Evolutionary conservation across 202 grass and related monocot genomes (phyloP), one percentile per base, ranked within the genome.

Genomic region (Sporobolus alterniflorus): DNA sequence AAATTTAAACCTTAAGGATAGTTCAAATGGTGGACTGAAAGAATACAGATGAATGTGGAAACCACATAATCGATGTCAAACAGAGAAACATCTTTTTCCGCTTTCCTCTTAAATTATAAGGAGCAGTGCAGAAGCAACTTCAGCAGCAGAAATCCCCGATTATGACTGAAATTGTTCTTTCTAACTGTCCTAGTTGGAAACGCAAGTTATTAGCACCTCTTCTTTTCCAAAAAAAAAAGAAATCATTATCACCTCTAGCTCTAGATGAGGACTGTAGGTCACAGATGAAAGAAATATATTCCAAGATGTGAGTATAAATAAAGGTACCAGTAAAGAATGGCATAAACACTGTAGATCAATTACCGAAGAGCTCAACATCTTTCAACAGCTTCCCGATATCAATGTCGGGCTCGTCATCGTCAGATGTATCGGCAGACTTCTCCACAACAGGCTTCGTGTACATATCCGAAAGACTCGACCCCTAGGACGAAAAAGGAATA

Each of bases 331-430:
- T 34, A 13, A 18, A 31, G 18, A 22, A 20, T 44, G 31, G 46
- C 22, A 54, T 7, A 24, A 29, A 34, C 30, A 50, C 7, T 18
- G 2, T 28, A 79, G 26, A 75, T 22, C 28, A 40, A 81, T 83
- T 90, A 98, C 93, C 91, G 44, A 98, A 89, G 69, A 92, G 87
- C 78, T 98, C 90, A 30, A 98, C 90, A 83, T 96, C 89, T 77
- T 98, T 96, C 47, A 98, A 63, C 48, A 98, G n/a, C 84, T 90
- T 98, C 36, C 63, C 82, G 31, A 98, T 92, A 75, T 98, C 92
- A 61, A 95, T 89, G 41, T 93, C 82, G 90, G 89, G 86, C 76
- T 96, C 93, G 9, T 84, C 89, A 7, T 84, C 89, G 24, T 98
- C 96, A 43, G 89, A 88, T 17, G 65, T 69, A 66, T 86, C 60